These are phyloP conservation scores for Coix lacrymajobi DNA, from an alignment of 176 grass and related monocot genomes.

Conservation along the genomic window DNA sequence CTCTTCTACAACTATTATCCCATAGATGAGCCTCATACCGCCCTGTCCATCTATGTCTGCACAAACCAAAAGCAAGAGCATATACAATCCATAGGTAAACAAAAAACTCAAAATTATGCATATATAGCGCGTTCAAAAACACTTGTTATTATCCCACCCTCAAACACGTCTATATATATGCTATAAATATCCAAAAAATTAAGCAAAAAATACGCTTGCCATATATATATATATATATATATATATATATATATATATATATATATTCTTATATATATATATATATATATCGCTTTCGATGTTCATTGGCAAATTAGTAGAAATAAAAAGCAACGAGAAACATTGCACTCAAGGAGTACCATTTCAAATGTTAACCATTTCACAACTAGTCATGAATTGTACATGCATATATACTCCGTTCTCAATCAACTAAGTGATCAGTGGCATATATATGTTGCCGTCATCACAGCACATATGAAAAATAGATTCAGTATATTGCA, in stretches of 20 bases:
- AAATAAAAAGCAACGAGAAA: not conserved
- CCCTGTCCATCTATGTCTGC: constrained; percentile 74
- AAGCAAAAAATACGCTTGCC: not conserved
- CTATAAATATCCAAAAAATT: not conserved
- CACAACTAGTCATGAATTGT: not conserved
- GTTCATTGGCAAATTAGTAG: not conserved
- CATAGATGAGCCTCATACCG: constrained; percentile 75
- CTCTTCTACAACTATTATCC: constrained; percentile 76
- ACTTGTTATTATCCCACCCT: not conserved
- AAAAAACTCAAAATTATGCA: not conserved
- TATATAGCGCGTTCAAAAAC: not conserved
- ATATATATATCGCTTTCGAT: not conserved
- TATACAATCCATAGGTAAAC: not conserved
- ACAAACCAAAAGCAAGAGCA: not conserved
- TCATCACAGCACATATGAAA: not conserved
- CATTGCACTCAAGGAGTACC: not conserved
- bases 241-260: no score
- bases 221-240: no score
- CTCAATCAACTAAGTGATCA: not conserved
- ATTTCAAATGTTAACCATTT: not conserved
- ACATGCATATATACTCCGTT: not conserved
- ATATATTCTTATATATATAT: no score
- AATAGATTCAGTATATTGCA: not conserved
- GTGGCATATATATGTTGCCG: not conserved
- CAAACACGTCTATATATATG: not conserved